These are phyloP conservation scores for Cercophora samala DNA, from an alignment of 495 filamentous ascomycete genomes.

Conservation along the genomic window DNA sequence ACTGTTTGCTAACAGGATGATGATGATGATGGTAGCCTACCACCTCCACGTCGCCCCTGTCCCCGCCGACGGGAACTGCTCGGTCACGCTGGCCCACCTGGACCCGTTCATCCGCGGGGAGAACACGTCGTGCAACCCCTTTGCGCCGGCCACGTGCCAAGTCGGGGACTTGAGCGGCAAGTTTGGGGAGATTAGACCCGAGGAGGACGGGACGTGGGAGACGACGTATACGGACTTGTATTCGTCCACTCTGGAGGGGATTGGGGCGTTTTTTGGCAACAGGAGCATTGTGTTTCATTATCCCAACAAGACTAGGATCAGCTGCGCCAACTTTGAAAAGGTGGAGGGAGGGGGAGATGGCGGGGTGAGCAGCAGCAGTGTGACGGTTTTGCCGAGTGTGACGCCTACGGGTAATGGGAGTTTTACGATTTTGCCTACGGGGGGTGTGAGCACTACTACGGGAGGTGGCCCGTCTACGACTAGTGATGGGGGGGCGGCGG, in stretches of 20 bases:
- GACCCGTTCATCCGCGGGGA: slow-evolving; percentile 59
- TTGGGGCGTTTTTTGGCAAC: slow-evolving; percentile 72
- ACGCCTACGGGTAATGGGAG: not conserved
- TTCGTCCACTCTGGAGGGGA: slow-evolving; percentile 55
- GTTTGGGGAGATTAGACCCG: slow-evolving; percentile 57
- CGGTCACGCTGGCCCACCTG: slow-evolving; percentile 60
- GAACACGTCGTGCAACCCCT: slow-evolving; percentile 58
- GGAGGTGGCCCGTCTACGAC: slow-evolving; percentile 9
- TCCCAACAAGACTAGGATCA: slow-evolving; percentile 64
- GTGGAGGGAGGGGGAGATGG: slow-evolving; percentile 17
- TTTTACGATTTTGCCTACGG: not conserved
- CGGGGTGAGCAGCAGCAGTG: not conserved
- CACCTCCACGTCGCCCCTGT: slow-evolving; percentile 78
- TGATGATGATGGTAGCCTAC: slow-evolving; percentile 60
- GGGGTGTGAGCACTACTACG: not conserved
- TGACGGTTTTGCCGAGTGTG: not conserved
- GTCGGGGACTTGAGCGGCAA: slow-evolving; percentile 84
- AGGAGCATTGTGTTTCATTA: slow-evolving; percentile 74
- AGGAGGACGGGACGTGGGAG: slow-evolving; percentile 39
- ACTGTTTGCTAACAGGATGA: slow-evolving; percentile 12
- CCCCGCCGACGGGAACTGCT: slow-evolving; percentile 74
- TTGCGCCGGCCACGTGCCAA: slow-evolving; percentile 66
- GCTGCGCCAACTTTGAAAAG: slow-evolving; percentile 65
- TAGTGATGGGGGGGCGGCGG: not conserved
- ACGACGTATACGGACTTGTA: slow-evolving; percentile 63